phyloP scores from a whole-genome alignment of 495 filamentous ascomycete species.

The Penicillium odoratum region DNA sequence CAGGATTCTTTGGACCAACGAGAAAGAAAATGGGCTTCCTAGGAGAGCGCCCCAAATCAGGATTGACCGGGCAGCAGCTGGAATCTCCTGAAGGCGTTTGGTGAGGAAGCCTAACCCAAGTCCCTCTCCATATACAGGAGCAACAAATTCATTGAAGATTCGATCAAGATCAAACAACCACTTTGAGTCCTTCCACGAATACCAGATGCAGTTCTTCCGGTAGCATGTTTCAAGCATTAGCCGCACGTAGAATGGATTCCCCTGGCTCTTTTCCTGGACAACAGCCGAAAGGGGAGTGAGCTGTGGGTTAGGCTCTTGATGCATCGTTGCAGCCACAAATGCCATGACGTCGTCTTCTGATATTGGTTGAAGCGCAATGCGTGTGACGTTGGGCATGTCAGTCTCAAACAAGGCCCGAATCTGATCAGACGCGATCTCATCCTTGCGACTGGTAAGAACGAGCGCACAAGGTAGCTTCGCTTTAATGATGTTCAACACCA shows the following conservation, averaged over 20 bases:
- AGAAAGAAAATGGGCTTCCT: slow-evolving; percentile 77
- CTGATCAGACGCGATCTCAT: slow-evolving; percentile 40
- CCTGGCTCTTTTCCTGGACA: slow-evolving; percentile 76
- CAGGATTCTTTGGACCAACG: slow-evolving; percentile 73
- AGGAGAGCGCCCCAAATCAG: slow-evolving; percentile 83
- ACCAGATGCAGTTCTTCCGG: slow-evolving; percentile 83
- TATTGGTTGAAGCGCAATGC: slow-evolving; percentile 65
- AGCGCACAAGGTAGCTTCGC: slow-evolving; percentile 75
- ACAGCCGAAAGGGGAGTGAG: slow-evolving; percentile 58
- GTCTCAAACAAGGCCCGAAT: slow-evolving; percentile 45
- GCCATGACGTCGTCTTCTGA: slow-evolving; percentile 71
- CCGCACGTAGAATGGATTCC: slow-evolving; percentile 85
- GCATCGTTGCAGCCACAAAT: slow-evolving; percentile 76
- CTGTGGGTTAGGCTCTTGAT: slow-evolving; percentile 38
- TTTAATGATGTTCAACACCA: slow-evolving; percentile 71
- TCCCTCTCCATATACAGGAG: slow-evolving; percentile 72
- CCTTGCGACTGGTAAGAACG: slow-evolving; percentile 55
- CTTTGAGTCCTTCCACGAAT: slow-evolving; percentile 72
- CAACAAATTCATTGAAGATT: slow-evolving; percentile 78
- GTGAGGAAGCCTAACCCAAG: slow-evolving; percentile 78
- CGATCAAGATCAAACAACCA: slow-evolving; percentile 86
- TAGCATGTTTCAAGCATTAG: slow-evolving; percentile 90
- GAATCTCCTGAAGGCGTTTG: slow-evolving; percentile 72
- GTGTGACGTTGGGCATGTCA: slow-evolving; percentile 55
- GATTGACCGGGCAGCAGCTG: slow-evolving; percentile 68